These are phyloP conservation scores for Backusella mclennaniae DNA, from an alignment of 192 early-diverging fungal genomes.

Conservation along the genomic window DNA sequence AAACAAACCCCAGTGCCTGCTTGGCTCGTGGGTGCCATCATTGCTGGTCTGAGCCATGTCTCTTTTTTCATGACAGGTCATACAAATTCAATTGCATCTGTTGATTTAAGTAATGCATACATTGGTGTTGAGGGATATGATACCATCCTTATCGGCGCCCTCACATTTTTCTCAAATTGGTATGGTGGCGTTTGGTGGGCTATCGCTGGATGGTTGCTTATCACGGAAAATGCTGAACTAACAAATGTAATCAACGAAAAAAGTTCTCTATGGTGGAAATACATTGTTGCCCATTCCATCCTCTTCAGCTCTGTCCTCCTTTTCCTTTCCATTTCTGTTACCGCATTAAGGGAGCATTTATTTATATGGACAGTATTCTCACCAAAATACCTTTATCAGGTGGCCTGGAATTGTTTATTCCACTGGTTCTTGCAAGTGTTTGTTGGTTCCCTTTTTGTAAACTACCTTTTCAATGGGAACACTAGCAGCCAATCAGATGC, in stretches of 20 bases:
- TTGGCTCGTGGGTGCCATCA: conserved; percentile 3
- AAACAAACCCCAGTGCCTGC: background rate
- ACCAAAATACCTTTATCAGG: conserved; percentile 76
- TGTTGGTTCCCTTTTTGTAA: conserved; percentile 13
- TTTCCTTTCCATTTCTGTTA: conserved; percentile 60
- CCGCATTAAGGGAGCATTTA: conserved; percentile 62
- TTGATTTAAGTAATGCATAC: conserved; percentile 78
- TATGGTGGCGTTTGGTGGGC: conserved; percentile 69
- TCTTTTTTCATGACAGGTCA: conserved; percentile 73
- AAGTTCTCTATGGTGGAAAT: conserved; percentile 7
- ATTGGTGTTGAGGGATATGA: conserved; percentile 68
- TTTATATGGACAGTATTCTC: conserved; percentile 88
- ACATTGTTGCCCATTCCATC: conserved; percentile 24
- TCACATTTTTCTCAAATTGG: conserved; percentile 76
- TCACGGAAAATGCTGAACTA: conserved; percentile 19
- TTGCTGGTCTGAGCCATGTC: conserved; percentile 47
- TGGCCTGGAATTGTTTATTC: conserved; percentile 59
- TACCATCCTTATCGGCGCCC: conserved; percentile 54
- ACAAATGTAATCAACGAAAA: background rate
- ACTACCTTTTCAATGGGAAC: background rate
- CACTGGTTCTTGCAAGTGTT: conserved; percentile 40
- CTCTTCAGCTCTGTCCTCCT: conserved; percentile 42
- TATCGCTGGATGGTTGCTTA: conserved; percentile 38
- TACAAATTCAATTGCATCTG: conserved; percentile 74
- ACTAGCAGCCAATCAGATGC: background rate